Percentiles rank a stretch among this genome's conserved stretches.
Conservation (phyloP, 331 rosid genomes). For the Acacia pycnantha region DNA sequence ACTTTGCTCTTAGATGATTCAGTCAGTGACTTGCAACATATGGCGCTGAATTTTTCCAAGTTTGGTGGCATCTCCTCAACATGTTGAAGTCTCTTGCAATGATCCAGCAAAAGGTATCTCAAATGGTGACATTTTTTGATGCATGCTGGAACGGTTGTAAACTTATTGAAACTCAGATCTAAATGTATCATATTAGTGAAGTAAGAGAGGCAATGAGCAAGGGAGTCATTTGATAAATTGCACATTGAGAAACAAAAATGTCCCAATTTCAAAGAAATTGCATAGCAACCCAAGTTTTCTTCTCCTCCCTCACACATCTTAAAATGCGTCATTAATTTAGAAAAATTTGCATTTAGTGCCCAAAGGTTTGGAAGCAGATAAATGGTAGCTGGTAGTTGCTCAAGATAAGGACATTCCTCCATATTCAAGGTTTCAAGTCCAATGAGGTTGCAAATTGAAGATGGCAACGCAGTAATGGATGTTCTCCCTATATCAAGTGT, state of each 20-base stretch:
- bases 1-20: not conserved
- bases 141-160: not conserved
- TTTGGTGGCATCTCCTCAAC: not conserved
- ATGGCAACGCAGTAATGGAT: constrained; percentile 1
- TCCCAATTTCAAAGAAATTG: not conserved
- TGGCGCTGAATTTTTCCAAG: not conserved
- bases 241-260: not conserved
- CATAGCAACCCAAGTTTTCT: not conserved
- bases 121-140: not conserved
- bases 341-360: not conserved
- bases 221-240: constrained; percentile 12
- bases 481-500: not conserved
- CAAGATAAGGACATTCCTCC: not conserved
- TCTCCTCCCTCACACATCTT: not conserved
- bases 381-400: constrained; percentile 11
- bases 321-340: no score
- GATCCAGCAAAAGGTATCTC: not conserved
- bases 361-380: not conserved
- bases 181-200: no score
- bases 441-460: constrained; percentile 7
- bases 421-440: constrained; percentile 1
- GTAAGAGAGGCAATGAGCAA: not conserved
- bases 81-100: not conserved
- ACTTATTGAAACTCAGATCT: no score
- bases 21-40: not conserved